phyloP scores from a whole-genome alignment of 306 rosid species.

The Oemleria cerasiformis region DNA sequence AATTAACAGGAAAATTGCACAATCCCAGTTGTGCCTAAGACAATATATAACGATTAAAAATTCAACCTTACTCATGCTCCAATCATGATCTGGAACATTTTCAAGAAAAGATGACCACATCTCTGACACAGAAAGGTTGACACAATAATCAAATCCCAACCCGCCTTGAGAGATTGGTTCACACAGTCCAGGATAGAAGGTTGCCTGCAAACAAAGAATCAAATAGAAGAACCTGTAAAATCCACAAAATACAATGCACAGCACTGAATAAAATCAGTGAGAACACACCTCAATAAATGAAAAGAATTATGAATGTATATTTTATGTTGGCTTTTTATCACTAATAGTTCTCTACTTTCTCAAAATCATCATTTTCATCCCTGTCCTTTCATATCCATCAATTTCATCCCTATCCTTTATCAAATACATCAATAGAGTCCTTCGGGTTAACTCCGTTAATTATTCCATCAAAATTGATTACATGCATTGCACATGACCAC shows the following conservation, averaged over 20 bases:
- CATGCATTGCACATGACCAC: no score
- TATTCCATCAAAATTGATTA: no score
- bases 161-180: slow-evolving; percentile 98
- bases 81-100: slow-evolving; percentile 69
- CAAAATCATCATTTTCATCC: no score
- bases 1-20: slow-evolving; percentile 11
- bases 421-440: no score
- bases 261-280: not conserved
- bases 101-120: slow-evolving; percentile 87
- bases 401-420: no score
- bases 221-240: slow-evolving; percentile 7
- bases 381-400: no score
- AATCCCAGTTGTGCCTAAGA: slow-evolving; percentile 15
- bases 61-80: slow-evolving; percentile 94
- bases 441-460: no score
- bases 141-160: slow-evolving; percentile 89
- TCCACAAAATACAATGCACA: not conserved
- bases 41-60: slow-evolving; percentile 14
- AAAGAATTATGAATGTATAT: not conserved
- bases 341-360: no score
- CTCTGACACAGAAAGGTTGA: slow-evolving; percentile 78
- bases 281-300: not conserved
- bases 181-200: slow-evolving; percentile 85
- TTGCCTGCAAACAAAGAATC: slow-evolving; percentile 54
- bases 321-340: no score